Base-by-base conservation (phyloP, 2,329 filamentous ascomycete genomes). In the Penicillium sp. region DNA sequence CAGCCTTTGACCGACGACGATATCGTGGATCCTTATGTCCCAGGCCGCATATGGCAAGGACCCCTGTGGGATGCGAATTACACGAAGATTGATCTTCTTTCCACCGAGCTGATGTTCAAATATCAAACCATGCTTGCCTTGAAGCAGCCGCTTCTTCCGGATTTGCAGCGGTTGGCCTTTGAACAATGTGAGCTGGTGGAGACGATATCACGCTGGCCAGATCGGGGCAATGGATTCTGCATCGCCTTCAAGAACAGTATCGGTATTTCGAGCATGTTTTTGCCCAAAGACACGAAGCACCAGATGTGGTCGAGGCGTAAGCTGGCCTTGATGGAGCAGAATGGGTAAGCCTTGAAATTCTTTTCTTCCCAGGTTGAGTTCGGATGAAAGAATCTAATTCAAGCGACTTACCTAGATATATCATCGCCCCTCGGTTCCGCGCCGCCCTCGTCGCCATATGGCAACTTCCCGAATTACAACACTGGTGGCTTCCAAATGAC, bases 401-500 rank as follows among this genome's bases (percentile, higher is more conserved):
- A 16, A 19, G 46, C 24, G 35, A 53, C 16, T 33, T n/a, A 46
- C 54, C 57, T 62, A 97, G 94, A 40, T 96, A 96, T 72, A 89
- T 96, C 24, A 93, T 91, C 66, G 89, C 93, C 1, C 80, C 86
- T 33, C 85, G 85, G 13, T 87, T 94, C 67, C 89, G 94, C 58
- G 81, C 79, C 35, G 88, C 88, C 64, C 89, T 98, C 83, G 87
- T 90, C 35, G 84, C 89, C 49, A 75, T 91, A 24, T 96, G 95
- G 82, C 81, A 84, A 60, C 85, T 91, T 44, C 83, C 86, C 14
- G 86, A 88, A 19, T 86, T 92, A 54, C 85, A 85, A 46, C 83
- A 88, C 58, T 97, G 92, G 91, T 99, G 95, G 95, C 83, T 97
- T 2, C 91, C 92, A 2, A 85, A 95, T 72, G 86, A 91, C 62